Base-by-base conservation (phyloP, 139 green algal species). In the Monoraphidium neglectum region DNA sequence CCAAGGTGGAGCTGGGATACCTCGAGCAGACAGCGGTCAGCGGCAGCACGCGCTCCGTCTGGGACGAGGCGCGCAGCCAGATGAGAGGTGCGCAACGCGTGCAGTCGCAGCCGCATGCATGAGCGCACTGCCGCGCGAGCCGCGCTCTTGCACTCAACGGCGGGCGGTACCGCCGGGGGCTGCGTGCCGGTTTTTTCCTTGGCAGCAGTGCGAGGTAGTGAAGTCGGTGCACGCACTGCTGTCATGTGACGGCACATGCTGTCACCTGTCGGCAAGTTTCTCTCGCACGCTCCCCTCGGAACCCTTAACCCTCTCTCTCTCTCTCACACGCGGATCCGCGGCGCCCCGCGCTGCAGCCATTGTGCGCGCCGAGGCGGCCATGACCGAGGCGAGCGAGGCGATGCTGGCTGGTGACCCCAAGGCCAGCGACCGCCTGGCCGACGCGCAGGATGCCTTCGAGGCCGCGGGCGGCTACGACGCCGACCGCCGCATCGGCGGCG, bases 11-110 rank as follows among this genome's bases (percentile, higher is more conserved):
- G 56, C 36, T 93, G 51, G 89, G 89, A 1, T 92, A 89, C 67
- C 68, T 93, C 43, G 84, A 88, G 59, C 87, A 93, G 78, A 93
- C 83, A 2, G 90, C 84, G 1, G 86, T 93, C 38, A 83, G 71
- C 35, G 90, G 90, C 15, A 88, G 77, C 6, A 76, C 35, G 23
- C 62, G 64, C 23, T 91, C 85, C 10, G 87, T 94, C 28, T 90
- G 77, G 66, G 81, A 94, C 28, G 91, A 95, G 78, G 89, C 77
- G 5, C 66, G 77, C 26, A 86, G 68, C 40, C 30, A 37, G n/a
- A 46, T 33, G 77, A 74, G 79, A 56, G 30, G 47, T 75, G 30
- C 4, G 28, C n/a, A n/a, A n/a, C n/a, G n/a, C n/a, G n/a, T n/a
- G n/a, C n/a, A n/a, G n/a, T n/a, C n/a, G n/a, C n/a, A n/a, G n/a